These are phyloP conservation scores for Coemansia sp. DNA, from an alignment of 192 early-diverging fungal species.

Conservation along the genomic window DNA sequence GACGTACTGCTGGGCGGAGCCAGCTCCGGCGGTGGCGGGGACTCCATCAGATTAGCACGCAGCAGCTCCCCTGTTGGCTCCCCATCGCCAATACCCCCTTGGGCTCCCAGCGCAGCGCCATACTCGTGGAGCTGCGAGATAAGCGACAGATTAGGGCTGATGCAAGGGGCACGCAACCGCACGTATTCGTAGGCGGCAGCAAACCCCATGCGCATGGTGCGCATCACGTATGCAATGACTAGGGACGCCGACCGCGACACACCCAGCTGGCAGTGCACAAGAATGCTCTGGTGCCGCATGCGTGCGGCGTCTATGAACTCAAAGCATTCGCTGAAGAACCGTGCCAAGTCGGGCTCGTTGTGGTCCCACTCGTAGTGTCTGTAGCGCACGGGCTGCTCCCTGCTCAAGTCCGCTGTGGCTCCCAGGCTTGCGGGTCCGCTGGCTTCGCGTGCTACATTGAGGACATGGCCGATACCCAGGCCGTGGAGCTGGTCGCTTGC, in stretches of 20 bases:
- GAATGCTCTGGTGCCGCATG: constrained; percentile 56
- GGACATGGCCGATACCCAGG: constrained; percentile 18
- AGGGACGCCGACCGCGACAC: constrained; percentile 84
- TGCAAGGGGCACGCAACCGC: constrained; percentile 62
- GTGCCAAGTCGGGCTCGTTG: constrained; percentile 62
- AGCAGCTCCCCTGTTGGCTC: not conserved
- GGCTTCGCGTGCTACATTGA: constrained; percentile 40
- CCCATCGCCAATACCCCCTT: not conserved
- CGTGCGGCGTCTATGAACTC: constrained; percentile 67
- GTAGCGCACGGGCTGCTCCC: constrained; percentile 44
- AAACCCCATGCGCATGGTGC: constrained; percentile 57
- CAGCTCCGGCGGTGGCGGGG: not conserved
- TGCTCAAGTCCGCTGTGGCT: not conserved
- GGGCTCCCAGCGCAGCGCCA: constrained; percentile 34
- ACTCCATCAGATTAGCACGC: not conserved
- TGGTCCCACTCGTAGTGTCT: constrained; percentile 76
- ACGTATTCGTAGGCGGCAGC: constrained; percentile 76
- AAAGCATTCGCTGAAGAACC: constrained; percentile 63
- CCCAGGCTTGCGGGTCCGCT: not conserved
- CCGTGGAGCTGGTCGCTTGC: constrained; percentile 10
- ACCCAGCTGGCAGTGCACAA: constrained; percentile 88
- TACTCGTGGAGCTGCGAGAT: constrained; percentile 77
- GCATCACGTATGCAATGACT: constrained; percentile 90
- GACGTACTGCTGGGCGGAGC: constrained; percentile 11
- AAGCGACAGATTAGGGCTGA: constrained; percentile 82